These are phyloP conservation scores for Pyrenophora seminiperda DNA, from an alignment of 2,329 filamentous ascomycete species.

Conservation along the genomic window DNA sequence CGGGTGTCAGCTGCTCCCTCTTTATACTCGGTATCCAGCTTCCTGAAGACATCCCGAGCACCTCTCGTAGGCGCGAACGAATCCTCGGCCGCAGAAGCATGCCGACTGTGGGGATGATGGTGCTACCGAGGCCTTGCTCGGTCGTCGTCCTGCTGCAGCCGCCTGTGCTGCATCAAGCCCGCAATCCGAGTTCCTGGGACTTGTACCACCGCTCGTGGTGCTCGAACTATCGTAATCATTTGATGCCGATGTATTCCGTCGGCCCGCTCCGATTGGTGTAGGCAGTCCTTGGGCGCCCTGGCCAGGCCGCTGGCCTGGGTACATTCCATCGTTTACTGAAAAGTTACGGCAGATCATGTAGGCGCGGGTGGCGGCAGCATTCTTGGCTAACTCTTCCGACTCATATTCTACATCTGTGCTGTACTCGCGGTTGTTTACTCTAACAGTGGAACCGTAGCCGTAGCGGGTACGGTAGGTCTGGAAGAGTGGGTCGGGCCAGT, in stretches of 20 bases:
- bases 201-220: constrained; percentile 61
- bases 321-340: constrained; percentile 94
- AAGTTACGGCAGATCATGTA: constrained; percentile 99
- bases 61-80: constrained; percentile 50
- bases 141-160: constrained; percentile 33
- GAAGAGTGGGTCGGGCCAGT: constrained; percentile 91
- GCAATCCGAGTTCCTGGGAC: constrained; percentile 56
- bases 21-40: constrained; percentile 44
- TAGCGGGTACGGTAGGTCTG: constrained; percentile 74
- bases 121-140: constrained; percentile 44
- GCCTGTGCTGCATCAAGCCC: constrained; percentile 46
- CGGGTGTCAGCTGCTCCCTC: neutral
- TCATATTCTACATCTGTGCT: constrained; percentile 86
- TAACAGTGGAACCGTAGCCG: constrained; percentile 86
- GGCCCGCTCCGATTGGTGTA: constrained; percentile 67
- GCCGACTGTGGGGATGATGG: constrained; percentile 27
- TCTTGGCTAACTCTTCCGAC: constrained; percentile 80
- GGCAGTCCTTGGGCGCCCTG: constrained; percentile 65
- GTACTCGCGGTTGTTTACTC: constrained; percentile 96
- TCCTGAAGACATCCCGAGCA: constrained; percentile 52
- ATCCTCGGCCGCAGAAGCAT: constrained; percentile 48
- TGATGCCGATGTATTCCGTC: constrained; percentile 55
- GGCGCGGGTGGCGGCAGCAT: constrained; percentile 92
- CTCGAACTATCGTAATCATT: constrained; percentile 58
- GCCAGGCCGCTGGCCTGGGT: constrained; percentile 61